These are phyloP conservation scores for Fistulina hepatica DNA, from an alignment of 1,284 basidiomycete genomes.

Conservation along the genomic window DNA sequence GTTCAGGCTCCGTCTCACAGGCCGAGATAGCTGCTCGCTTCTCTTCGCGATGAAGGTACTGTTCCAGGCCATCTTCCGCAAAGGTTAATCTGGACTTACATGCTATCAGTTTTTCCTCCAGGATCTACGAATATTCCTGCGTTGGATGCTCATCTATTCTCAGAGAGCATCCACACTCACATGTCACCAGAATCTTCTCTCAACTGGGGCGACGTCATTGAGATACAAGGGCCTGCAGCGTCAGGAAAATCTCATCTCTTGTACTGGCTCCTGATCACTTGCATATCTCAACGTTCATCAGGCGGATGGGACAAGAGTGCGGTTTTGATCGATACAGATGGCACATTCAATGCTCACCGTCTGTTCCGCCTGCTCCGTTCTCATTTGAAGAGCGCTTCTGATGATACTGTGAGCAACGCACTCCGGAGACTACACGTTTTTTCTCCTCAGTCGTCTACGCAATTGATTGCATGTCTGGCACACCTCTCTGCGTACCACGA, in stretches of 20 bases:
- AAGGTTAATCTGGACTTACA: slow-evolving; percentile 3
- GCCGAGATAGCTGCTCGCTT: slow-evolving; percentile 27
- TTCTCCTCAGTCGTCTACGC: slow-evolving; percentile 48
- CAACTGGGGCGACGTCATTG: slow-evolving; percentile 50
- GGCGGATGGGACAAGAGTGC: slow-evolving; percentile 55
- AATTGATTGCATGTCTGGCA: slow-evolving; percentile 56
- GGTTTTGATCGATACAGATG: slow-evolving; percentile 59
- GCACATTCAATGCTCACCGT: slow-evolving; percentile 44
- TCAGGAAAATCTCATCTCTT: slow-evolving; percentile 69
- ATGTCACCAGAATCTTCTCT: slow-evolving; percentile 24
- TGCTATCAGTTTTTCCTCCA: slow-evolving; percentile 17
- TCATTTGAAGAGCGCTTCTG: neutral
- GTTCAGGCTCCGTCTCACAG: too few species aligned
- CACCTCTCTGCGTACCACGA: slow-evolving; percentile 48
- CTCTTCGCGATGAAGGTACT: slow-evolving; percentile 19
- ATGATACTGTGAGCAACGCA: slow-evolving; percentile 24
- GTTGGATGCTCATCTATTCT: slow-evolving; percentile 24
- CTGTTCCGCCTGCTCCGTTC: slow-evolving; percentile 25
- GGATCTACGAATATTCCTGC: slow-evolving; percentile 22
- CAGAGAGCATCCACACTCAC: slow-evolving; percentile 11
- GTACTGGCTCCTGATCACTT: slow-evolving; percentile 51
- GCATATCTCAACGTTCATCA: slow-evolving; percentile 41
- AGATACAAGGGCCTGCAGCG: slow-evolving; percentile 62
- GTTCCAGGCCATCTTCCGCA: slow-evolving; percentile 5
- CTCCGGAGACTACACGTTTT: slow-evolving; percentile 54